phyloP scores from a whole-genome alignment of 768 basidiomycete genomes.

The Strobilomyces confusus region DNA sequence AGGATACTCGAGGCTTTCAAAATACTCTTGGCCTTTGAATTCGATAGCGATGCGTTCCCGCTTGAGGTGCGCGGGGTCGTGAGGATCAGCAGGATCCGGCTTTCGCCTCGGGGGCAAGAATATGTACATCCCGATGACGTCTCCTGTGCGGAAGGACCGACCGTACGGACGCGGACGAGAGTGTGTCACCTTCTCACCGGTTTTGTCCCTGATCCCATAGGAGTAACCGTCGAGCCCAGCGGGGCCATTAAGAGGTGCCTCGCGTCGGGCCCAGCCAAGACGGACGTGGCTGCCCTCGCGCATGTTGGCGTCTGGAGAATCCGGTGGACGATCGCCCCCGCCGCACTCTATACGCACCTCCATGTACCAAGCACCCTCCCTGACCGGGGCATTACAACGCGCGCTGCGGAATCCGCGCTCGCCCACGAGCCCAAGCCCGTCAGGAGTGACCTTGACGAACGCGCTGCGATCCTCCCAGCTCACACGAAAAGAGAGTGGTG shows the following conservation, averaged over 20 bases:
- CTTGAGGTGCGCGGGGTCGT: slow-evolving; percentile 79
- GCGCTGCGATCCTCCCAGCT: slow-evolving; percentile 91
- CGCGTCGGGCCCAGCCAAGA: slow-evolving; percentile 88
- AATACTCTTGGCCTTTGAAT: slow-evolving; percentile 95
- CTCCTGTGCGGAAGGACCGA: slow-evolving; percentile 67
- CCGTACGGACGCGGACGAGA: slow-evolving; percentile 82
- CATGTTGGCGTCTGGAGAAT: slow-evolving; percentile 42
- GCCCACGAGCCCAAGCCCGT: slow-evolving; percentile 72
- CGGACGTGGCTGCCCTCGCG: slow-evolving; percentile 79
- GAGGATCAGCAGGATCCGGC: slow-evolving; percentile 56
- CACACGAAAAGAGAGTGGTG: slow-evolving; percentile 64
- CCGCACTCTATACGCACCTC: slow-evolving; percentile 80
- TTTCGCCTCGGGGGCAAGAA: slow-evolving; percentile 69
- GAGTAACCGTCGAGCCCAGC: slow-evolving; percentile 92
- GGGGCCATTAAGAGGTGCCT: slow-evolving; percentile 90
- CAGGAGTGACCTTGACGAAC: slow-evolving; percentile 73
- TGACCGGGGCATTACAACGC: slow-evolving; percentile 82
- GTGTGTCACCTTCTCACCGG: slow-evolving; percentile 85
- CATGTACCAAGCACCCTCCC: slow-evolving; percentile 92
- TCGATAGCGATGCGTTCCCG: slow-evolving; percentile 92
- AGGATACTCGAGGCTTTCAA: slow-evolving; percentile 88
- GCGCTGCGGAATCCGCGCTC: slow-evolving; percentile 90
- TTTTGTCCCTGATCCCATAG: slow-evolving; percentile 88
- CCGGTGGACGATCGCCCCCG: slow-evolving; percentile 51
- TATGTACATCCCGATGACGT: slow-evolving; percentile 93